Evolutionary conservation across 2,329 filamentous ascomycete genomes (phyloP).

Genomic region (Colletotrichum aenigma): DNA sequence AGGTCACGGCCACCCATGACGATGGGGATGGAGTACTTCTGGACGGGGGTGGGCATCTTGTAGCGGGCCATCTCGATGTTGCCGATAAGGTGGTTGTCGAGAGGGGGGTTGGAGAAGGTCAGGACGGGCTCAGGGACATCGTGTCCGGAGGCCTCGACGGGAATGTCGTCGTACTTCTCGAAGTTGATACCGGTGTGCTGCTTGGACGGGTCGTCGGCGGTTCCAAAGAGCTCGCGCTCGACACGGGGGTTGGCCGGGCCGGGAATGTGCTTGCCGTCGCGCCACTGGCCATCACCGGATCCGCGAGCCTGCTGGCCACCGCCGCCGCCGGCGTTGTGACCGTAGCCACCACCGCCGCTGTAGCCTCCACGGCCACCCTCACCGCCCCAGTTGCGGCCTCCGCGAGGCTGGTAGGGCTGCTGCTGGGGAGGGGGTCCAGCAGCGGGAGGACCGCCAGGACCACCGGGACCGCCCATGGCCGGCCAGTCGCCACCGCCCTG

Average conservation of each 20-base stretch:
- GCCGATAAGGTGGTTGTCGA: slow-evolving; percentile 89
- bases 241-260: slow-evolving; percentile 86
- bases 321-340: slow-evolving; percentile 47
- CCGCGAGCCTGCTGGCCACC: slow-evolving; percentile 68
- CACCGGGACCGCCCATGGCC: slow-evolving; percentile 23
- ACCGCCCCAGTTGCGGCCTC: slow-evolving; percentile 26
- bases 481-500: slow-evolving; percentile 26
- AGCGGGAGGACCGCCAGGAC: slow-evolving; percentile 32
- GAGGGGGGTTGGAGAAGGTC: slow-evolving; percentile 89
- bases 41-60: slow-evolving; percentile 94
- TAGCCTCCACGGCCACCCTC: slow-evolving; percentile 38
- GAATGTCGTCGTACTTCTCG: slow-evolving; percentile 99
- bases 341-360: slow-evolving; percentile 41
- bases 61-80: slow-evolving; percentile 97
- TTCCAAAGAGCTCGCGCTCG: slow-evolving; percentile 95
- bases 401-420: slow-evolving; percentile 21
- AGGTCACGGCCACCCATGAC: slow-evolving; percentile 97
- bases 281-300: slow-evolving; percentile 95
- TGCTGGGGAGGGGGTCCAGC: slow-evolving; percentile 24
- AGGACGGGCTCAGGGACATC: slow-evolving; percentile 92
- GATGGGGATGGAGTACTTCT: slow-evolving; percentile 99
- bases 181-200: slow-evolving; percentile 99
- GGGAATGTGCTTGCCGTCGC: slow-evolving; percentile 93
- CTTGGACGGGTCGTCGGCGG: slow-evolving; percentile 89
- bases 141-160: slow-evolving; percentile 93